A percentile compares a stretch with the other conserved stretches of the same genome.
These are phyloP conservation scores for Ottelia alismoides DNA, from an alignment of 106 monocot species.

Conservation along the genomic window DNA sequence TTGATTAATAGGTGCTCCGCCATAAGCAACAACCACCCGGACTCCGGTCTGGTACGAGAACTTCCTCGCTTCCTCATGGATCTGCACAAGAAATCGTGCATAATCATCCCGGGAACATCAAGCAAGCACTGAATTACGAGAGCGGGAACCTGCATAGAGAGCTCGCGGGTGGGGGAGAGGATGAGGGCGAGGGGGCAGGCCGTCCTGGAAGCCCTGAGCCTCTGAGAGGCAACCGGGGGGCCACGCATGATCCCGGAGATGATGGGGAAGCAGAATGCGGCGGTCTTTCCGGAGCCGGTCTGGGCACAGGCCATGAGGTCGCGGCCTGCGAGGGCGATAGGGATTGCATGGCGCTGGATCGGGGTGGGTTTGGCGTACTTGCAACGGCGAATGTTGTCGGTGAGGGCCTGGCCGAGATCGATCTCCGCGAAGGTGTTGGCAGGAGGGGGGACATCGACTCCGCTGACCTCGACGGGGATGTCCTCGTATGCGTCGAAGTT, in stretches of 20 bases:
- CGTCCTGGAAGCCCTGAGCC: constrained; percentile 24
- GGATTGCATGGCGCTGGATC: constrained; percentile 87
- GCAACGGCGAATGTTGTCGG: constrained; percentile 85
- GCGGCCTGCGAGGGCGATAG: constrained; percentile 68
- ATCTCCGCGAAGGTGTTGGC: constrained; percentile 86
- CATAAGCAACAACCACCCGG: constrained; percentile 3
- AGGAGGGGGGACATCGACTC: constrained; percentile 64
- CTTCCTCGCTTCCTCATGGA: neutral
- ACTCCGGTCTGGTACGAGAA: neutral
- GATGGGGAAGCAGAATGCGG: constrained; percentile 97
- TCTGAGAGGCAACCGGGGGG: constrained; percentile 22
- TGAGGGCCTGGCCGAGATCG: constrained; percentile 71
- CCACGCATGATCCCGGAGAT: constrained; percentile 75
- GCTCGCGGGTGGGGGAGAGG: constrained; percentile 77
- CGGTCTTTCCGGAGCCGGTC: constrained; percentile 96
- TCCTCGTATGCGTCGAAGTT: constrained; percentile 96
- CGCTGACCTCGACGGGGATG: constrained; percentile 87
- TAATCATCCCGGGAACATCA: too few relatives aligned
- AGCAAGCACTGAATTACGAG: too few relatives aligned
- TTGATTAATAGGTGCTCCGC: neutral
- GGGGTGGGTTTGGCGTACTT: constrained; percentile 92
- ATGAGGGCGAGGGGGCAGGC: constrained; percentile 73
- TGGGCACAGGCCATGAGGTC: constrained; percentile 99
- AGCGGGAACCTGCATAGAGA: constrained; percentile 82
- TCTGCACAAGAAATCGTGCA: too few relatives aligned